phyloP scores from a whole-genome alignment of 257 asterid species.

The Scutellaria minor region DNA sequence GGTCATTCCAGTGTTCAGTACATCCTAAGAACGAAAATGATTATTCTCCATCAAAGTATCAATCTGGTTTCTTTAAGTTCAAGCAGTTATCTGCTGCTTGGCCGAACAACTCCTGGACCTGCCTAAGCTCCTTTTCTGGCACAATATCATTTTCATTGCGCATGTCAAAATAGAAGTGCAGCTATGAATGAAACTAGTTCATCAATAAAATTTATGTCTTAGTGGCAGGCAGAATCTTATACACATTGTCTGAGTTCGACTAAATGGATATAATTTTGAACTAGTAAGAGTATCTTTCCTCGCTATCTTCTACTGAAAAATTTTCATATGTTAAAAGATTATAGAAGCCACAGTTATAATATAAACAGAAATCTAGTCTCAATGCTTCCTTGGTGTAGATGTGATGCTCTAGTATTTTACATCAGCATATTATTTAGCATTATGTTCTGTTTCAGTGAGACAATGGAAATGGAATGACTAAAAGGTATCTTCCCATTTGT shows the following conservation, averaged over 20 bases:
- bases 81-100: conserved; percentile 85
- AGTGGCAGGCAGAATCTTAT: not conserved
- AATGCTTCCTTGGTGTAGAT: not conserved
- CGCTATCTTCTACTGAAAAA: too few species aligned
- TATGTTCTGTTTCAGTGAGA: not conserved
- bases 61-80: conserved; percentile 84
- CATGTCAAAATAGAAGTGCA: conserved; percentile 13
- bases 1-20: not conserved
- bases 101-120: conserved; percentile 81
- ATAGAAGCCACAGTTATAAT: not conserved
- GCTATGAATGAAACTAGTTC: not conserved
- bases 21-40: not conserved
- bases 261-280: too few species aligned
- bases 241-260: too few species aligned
- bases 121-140: conserved; percentile 76
- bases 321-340: not conserved
- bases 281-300: too few species aligned
- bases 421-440: not conserved
- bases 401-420: not conserved
- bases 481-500: conserved; percentile 18
- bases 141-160: not conserved
- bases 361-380: not conserved
- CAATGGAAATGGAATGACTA: not conserved
- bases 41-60: conserved; percentile 2
- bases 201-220: not conserved